These are phyloP conservation scores for Arthrobotrys musiformis DNA, from an alignment of 2,329 filamentous ascomycete species.

Conservation along the genomic window DNA sequence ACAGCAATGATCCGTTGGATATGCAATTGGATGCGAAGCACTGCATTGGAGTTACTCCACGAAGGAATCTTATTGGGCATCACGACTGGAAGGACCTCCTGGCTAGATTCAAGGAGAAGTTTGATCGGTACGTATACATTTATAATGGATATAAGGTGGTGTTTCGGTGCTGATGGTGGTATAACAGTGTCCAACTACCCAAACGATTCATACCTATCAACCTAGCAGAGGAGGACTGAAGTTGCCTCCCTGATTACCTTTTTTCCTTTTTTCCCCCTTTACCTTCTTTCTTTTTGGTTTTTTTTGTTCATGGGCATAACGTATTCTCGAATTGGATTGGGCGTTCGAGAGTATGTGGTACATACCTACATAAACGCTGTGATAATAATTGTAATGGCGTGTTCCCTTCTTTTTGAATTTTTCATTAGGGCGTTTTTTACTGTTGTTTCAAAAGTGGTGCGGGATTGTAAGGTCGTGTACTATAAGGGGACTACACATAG, in stretches of 20 bases:
- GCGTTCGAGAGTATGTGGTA: background rate
- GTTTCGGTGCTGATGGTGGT: background rate
- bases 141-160: background rate
- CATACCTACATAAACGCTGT: background rate
- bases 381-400: background rate
- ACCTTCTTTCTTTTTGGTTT: background rate
- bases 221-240: slow-evolving; percentile 61
- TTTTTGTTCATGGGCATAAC: background rate
- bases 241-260: background rate
- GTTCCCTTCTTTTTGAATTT: background rate
- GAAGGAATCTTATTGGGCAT: slow-evolving; percentile 88
- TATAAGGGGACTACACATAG: background rate
- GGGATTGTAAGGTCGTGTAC: background rate
- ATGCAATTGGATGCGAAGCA: slow-evolving; percentile 96
- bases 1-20: slow-evolving; percentile 94
- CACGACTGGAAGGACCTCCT: slow-evolving; percentile 97
- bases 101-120: slow-evolving; percentile 91
- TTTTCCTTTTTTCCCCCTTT: no score
- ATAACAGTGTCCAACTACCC: slow-evolving; percentile 72
- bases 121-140: slow-evolving; percentile 78
- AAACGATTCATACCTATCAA: slow-evolving; percentile 75
- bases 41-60: slow-evolving; percentile 92
- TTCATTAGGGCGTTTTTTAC: background rate
- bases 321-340: background rate
- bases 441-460: background rate